Evolutionary conservation across 1,139 yeast species (phyloP).

Genomic region (Yamadazyma dushanensis): DNA sequence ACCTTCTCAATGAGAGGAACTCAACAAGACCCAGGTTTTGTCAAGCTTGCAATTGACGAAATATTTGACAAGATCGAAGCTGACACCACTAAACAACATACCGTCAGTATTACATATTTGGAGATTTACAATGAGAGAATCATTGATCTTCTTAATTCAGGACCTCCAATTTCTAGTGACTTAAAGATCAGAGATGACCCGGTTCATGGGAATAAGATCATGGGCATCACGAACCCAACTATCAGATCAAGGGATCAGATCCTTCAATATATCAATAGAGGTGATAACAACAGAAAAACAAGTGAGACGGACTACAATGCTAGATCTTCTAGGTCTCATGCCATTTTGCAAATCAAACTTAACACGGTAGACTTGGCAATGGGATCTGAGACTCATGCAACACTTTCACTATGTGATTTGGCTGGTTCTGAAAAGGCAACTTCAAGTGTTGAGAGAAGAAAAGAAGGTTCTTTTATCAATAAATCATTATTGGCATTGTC

Average conservation of each 20-base stretch:
- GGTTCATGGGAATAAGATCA: slow-evolving; percentile 67
- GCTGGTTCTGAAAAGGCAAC: slow-evolving; percentile 97
- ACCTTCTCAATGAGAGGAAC: slow-evolving; percentile 89
- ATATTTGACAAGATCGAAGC: slow-evolving; percentile 54
- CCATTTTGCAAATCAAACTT: slow-evolving; percentile 74
- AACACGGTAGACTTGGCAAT: slow-evolving; percentile 40
- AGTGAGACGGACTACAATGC: slow-evolving; percentile 87
- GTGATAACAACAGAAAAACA: slow-evolving; percentile 76
- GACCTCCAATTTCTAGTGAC: slow-evolving; percentile 36
- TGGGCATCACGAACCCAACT: slow-evolving; percentile 67
- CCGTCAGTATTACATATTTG: slow-evolving; percentile 66
- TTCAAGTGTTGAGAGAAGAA: slow-evolving; percentile 74
- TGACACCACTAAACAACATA: slow-evolving; percentile 30
- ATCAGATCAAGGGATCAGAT: slow-evolving; percentile 63
- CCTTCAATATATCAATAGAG: slow-evolving; percentile 57
- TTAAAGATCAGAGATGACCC: slow-evolving; percentile 77
- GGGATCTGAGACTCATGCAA: slow-evolving; percentile 51
- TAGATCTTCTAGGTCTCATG: slow-evolving; percentile 89
- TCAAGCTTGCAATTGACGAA: slow-evolving; percentile 69
- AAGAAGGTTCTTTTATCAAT: slow-evolving; percentile 91
- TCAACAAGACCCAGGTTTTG: slow-evolving; percentile 69
- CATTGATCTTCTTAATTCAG: slow-evolving; percentile 57
- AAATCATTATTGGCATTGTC: slow-evolving; percentile 86
- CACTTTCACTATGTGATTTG: slow-evolving; percentile 85
- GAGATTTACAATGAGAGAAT: slow-evolving; percentile 91